These are phyloP conservation scores for Adiantum capillusveneris DNA, from an alignment of 75 land plant genomes.

Conservation along the genomic window DNA sequence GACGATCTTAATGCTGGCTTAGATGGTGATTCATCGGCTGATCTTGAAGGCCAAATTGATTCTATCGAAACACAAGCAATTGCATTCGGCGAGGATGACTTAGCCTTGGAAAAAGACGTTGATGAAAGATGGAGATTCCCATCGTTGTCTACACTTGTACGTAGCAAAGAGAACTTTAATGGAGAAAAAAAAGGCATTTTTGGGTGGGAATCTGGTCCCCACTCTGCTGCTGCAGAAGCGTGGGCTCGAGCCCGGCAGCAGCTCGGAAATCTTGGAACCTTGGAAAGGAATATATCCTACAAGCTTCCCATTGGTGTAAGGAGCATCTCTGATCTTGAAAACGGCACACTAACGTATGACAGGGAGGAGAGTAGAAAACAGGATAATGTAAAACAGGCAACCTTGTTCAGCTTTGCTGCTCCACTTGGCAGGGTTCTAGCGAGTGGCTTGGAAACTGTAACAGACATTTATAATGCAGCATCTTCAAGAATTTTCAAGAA, in stretches of 20 bases:
- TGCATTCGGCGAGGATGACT: constrained; percentile 2
- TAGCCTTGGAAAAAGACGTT: not conserved
- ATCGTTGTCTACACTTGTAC: not conserved
- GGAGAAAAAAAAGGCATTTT: not conserved
- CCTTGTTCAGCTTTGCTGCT: not conserved
- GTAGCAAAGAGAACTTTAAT: not conserved
- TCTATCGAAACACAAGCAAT: not conserved
- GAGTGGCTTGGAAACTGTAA: constrained; percentile 31
- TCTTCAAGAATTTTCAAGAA: constrained; percentile 21
- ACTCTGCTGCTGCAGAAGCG: constrained; percentile 30
- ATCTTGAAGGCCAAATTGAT: not conserved
- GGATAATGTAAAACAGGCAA: not conserved
- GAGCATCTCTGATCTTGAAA: constrained; percentile 12
- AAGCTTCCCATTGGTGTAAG: constrained; percentile 59
- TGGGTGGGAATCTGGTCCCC: constrained; percentile 42
- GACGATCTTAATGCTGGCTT: no score
- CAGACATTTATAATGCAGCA: constrained; percentile 31
- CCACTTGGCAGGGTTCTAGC: constrained; percentile 3
- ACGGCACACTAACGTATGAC: not conserved
- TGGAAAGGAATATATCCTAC: constrained; percentile 7
- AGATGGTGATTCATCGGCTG: not conserved
- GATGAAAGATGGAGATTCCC: constrained; percentile 4
- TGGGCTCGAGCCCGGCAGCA: constrained; percentile 42
- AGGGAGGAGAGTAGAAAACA: not conserved
- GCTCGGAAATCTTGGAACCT: constrained; percentile 14